These are phyloP conservation scores for Hydnomerulius pinastri DNA, from an alignment of 768 basidiomycete genomes.

Conservation along the genomic window DNA sequence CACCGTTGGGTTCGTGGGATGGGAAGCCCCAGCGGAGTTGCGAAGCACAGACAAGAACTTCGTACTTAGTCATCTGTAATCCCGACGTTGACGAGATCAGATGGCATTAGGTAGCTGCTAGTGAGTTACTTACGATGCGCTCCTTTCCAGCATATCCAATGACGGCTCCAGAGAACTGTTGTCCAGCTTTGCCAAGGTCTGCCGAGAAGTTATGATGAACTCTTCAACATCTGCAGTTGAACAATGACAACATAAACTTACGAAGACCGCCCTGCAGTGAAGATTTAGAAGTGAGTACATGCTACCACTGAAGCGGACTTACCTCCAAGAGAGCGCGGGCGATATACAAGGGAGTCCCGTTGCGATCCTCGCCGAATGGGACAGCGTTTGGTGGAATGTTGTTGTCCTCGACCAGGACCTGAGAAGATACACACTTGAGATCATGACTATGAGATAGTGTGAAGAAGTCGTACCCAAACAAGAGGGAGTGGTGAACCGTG, in stretches of 20 bases:
- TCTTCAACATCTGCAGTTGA: neutral
- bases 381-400: slow-evolving; percentile 37
- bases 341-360: slow-evolving; percentile 27
- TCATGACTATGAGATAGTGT: neutral
- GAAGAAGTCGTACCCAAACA: slow-evolving; percentile 28
- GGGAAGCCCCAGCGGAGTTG: slow-evolving; percentile 35
- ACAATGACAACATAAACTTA: slow-evolving; percentile 10
- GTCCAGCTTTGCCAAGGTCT: slow-evolving; percentile 39
- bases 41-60: slow-evolving; percentile 38
- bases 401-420: slow-evolving; percentile 32
- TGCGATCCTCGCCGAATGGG: slow-evolving; percentile 34
- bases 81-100: slow-evolving; percentile 1
- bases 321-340: slow-evolving; percentile 33
- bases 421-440: neutral
- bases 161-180: slow-evolving; percentile 32
- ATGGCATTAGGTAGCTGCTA: neutral
- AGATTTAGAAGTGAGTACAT: neutral
- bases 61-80: slow-evolving; percentile 31
- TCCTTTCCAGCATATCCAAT: slow-evolving; percentile 38
- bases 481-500: slow-evolving; percentile 32
- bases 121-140: slow-evolving; percentile 23
- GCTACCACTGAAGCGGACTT: neutral
- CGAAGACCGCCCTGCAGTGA: slow-evolving; percentile 26
- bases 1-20: slow-evolving; percentile 4
- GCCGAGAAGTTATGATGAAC: neutral